Evolutionary conservation across 176 grass and related monocot genomes (phyloP), one percentile per base, ranked within the genome.

Genomic region (Typha latifolia): DNA sequence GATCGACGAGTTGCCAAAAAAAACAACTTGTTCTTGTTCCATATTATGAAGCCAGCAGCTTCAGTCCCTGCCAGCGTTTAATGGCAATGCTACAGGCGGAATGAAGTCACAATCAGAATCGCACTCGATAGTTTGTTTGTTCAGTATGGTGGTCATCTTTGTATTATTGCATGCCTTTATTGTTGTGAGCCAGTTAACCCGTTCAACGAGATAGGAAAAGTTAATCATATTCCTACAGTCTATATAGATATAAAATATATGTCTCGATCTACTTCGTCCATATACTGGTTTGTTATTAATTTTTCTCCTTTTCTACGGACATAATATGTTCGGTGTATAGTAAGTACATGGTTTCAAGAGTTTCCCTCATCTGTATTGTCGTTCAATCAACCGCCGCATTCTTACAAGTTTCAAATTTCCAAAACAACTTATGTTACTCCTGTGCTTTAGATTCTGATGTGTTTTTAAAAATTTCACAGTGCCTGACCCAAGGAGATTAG

Each of bases 1-100:
- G 63, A n/a, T 65, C 10, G 63, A 65, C 4, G 63, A 65, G 29
- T 65, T 65, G 63, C 63, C 63, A 5, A 65, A 65, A 15, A 65
- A 65, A 37, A 19, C 32, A 1, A 32, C 63, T 29, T 65, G 63
- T 47, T 65, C 63, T 37, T 65, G 63, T 29, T 18, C 63, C 14
- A 65, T 65, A 65, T 65, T 65, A 29, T 65, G 32, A 37, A 65
- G 27, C 16, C 63, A 10, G 63, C 29, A 65, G 63, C 63, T 19
- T 16, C 63, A 32, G 26, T 65, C 63, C n/a, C 8, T 47, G 32
- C 32, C 34, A 1, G 32, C 31, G 15, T 18, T 65, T 16, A 37
- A 65, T 16, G 63, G n/a, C 63, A 20, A 18, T 43, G 63, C n/a
- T 47, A 65, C n/a, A 8, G 31, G 63, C 18, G 32, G 16, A 65